Evolutionary conservation across 768 basidiomycete species (phyloP), one percentile per base, ranked within the genome.

Genomic region (Suillus lakei): DNA sequence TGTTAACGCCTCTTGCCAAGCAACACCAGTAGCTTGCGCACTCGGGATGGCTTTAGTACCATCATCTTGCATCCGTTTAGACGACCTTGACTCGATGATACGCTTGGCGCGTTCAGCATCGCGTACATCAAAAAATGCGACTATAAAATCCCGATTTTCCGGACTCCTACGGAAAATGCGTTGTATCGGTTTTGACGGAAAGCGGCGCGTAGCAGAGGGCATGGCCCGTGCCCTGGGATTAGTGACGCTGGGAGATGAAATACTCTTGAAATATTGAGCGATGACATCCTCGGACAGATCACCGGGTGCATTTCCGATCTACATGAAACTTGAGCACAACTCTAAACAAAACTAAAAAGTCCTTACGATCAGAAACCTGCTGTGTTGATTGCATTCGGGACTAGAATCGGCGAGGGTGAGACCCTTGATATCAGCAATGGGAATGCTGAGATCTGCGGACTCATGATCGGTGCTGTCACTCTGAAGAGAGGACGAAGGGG

Each of bases 61-160:
- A 6, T 64, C 34, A 34, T 44, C 36, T 43, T 44, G 26, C 23
- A 32, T 63, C 48, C 62, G 30, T 55, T 46, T 66, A 8, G 68
- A 68, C 41, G 66, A 34, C 28, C 70, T 70, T 6, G 61, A 44
- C 12, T 79, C 78, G 50, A 87, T 76, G n/a, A 82, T 68, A 13
- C 69, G 71, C 58, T 82, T 81, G 34, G 86, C 85, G 7, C 79
- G 80, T 46, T 78, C 78, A 3, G 88, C 84, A 58, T 88, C 78
- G 60, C 88, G 83, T 51, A 84, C 73, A 68, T 91, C 88, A 74
- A 83, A 85, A 68, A 91, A 90, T 8, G 87, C 84, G 66, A 90
- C 79, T 53, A 90, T 77, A 50, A 85, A 76, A 8, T 88, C 88
- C 43, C 85, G 79, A 12, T 80, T 79, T 58, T 80, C 78, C 60